Conservation (phyloP, 2,329 filamentous ascomycete genomes). For the Neonectria faginata region DNA sequence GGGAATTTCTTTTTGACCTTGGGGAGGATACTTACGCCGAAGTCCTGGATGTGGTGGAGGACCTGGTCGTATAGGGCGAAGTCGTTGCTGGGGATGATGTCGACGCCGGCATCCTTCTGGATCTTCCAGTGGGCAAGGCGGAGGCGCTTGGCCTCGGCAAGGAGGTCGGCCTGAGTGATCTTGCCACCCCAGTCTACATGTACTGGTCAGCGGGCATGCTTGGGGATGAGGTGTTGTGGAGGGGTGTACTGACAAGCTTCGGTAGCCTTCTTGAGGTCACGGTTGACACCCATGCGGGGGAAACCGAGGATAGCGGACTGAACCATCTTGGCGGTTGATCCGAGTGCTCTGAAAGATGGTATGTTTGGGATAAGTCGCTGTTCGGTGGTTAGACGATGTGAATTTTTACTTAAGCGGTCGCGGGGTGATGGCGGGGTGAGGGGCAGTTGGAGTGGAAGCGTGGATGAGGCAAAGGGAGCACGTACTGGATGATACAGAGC, state of each 20-base stretch:
- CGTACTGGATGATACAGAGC: slow-evolving; percentile 43
- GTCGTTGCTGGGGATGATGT: slow-evolving; percentile 99
- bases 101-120: slow-evolving; percentile 97
- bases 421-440: slow-evolving; percentile 44
- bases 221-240: slow-evolving; percentile 15
- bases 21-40: slow-evolving; percentile 74
- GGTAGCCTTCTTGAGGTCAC: slow-evolving; percentile 99
- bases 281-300: slow-evolving; percentile 97
- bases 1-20: background rate
- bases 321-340: slow-evolving; percentile 65
- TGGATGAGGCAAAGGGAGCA: slow-evolving; percentile 13
- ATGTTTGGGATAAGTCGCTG: slow-evolving; percentile 26
- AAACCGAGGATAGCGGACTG: slow-evolving; percentile 91
- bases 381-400: slow-evolving; percentile 28
- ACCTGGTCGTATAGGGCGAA: slow-evolving; percentile 99
- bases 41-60: slow-evolving; percentile 97
- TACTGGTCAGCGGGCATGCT: slow-evolving; percentile 43
- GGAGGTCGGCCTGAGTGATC: slow-evolving; percentile 89
- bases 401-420: slow-evolving; percentile 23
- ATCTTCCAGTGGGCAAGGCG: slow-evolving; percentile 99
- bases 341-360: slow-evolving; percentile 40
- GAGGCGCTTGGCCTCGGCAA: slow-evolving; percentile 95
- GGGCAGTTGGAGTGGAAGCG: slow-evolving; percentile 30
- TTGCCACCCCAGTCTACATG: slow-evolving; percentile 84
- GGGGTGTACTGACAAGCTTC: slow-evolving; percentile 79